Base-by-base conservation (phyloP, 345 rosid genomes). In the Mangifera indica region DNA sequence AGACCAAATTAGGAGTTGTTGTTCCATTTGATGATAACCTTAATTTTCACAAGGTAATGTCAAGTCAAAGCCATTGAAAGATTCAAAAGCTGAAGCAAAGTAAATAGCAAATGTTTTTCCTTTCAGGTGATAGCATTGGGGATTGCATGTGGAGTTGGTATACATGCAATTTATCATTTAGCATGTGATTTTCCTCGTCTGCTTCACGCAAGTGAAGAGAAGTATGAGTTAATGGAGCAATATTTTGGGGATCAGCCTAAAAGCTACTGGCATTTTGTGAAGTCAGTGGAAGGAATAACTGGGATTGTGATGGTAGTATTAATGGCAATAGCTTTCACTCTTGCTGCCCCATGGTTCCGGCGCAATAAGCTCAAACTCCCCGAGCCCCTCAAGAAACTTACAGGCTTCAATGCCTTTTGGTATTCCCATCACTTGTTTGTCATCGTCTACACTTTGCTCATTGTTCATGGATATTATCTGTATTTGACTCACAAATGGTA, bases 391-490 rank as follows among this genome's bases (percentile, higher is more conserved):
- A 84, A 82, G 85, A 88, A 85, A 65, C 87, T 91, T 53, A 88
- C 97, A 3, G 91, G 97, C 55, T 91, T 87, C 79, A 91, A 91
- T 73, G 94, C 95, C 70, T 91, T 91, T 63, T 89, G 97, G 97
- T 91, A 91, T 72, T 87, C 94, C 20, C 95, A 91, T 74, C 97
- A 91, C 45, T 77, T 91, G 59, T 91, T 91, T 46, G 70, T 89
- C 78, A 81, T 91, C 20, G 97, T 91, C 80, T 91, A 89, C 73
- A 24, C 80, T 22, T 81, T 89, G 71, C 93, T 91, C 45, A 46
- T 91, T 70, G 87, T 84, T 4, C 97, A 91, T 67, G 97, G 97
- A 7, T 65, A 72, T 52, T 79, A 78, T 77, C 85, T 91, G 29
- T 91, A 89, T 80, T 80, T 89, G 25, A 81, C 83, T 63, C 73